Percentiles rank a stretch among this genome's conserved stretches.
These are phyloP conservation scores for Diphasiastrum complanatum DNA, from an alignment of 83 land plant species.

Conservation along the genomic window DNA sequence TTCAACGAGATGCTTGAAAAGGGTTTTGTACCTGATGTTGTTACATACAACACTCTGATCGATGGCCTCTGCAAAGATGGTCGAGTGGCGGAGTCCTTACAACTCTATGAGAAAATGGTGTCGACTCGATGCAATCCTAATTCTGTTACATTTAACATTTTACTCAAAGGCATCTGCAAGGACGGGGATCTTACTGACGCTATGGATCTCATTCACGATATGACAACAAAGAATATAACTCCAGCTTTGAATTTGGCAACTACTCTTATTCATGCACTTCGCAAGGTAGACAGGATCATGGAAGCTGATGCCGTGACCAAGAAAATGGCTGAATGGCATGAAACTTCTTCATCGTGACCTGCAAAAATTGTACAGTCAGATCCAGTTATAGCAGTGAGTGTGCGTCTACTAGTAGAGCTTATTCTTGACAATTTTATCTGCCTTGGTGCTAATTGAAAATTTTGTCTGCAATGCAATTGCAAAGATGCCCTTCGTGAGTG, in stretches of 20 bases:
- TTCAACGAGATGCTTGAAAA: slow-evolving; percentile 32
- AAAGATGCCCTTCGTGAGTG: too few relatives aligned
- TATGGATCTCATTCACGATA: slow-evolving; percentile 27
- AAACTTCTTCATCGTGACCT: too few relatives aligned
- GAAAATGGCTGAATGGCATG: slow-evolving; percentile 22
- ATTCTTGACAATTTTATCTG: too few relatives aligned
- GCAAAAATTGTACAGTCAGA: too few relatives aligned
- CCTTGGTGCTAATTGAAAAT: too few relatives aligned
- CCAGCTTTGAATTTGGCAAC: slow-evolving; percentile 26
- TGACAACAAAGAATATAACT: slow-evolving; percentile 28
- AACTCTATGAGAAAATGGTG: slow-evolving; percentile 34
- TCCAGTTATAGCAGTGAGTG: too few relatives aligned
- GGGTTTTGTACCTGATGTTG: slow-evolving; percentile 25
- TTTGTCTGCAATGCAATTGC: too few relatives aligned
- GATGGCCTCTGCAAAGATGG: slow-evolving; percentile 29
- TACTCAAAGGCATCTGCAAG: slow-evolving; percentile 34
- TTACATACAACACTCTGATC: slow-evolving; percentile 29
- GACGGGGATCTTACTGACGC: slow-evolving; percentile 20
- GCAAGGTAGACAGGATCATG: slow-evolving; percentile 21
- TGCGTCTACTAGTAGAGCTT: too few relatives aligned
- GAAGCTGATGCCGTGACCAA: slow-evolving; percentile 22
- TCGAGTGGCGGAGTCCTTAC: slow-evolving; percentile 22
- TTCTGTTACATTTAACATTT: slow-evolving; percentile 19
- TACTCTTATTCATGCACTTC: slow-evolving; percentile 29
- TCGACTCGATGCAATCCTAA: slow-evolving; percentile 26